Conservation (phyloP, 306 rosid species). For the Vigna angularis region DNA sequence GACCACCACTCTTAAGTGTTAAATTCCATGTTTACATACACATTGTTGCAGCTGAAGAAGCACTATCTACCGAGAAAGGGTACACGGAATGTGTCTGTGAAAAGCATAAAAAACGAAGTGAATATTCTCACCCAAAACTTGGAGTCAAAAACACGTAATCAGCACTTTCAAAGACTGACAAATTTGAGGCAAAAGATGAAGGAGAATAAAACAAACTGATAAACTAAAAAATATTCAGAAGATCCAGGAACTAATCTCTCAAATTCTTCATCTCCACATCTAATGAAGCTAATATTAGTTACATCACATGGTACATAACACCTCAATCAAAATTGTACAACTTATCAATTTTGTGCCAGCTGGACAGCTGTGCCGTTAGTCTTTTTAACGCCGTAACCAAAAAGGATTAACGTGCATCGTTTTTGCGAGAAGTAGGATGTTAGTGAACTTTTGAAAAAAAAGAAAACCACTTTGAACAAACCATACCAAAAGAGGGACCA, state of each 20-base stretch:
- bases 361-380: too few species aligned
- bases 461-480: too few species aligned
- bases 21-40: constrained; percentile 8
- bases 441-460: too few species aligned
- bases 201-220: constrained; percentile 10
- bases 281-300: constrained; percentile 26
- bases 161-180: constrained; percentile 19
- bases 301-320: constrained; percentile 27
- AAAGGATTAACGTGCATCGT: too few species aligned
- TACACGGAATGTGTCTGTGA: constrained; percentile 50
- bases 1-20: constrained; percentile 5
- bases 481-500: too few species aligned
- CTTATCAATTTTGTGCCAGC: too few species aligned
- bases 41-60: constrained; percentile 66
- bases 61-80: constrained; percentile 80
- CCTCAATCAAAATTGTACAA: too few species aligned
- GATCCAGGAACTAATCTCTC: constrained; percentile 39
- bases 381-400: too few species aligned
- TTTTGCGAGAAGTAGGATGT: too few species aligned
- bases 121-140: neutral
- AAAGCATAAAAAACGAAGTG: constrained; percentile 10
- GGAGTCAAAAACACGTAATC: neutral
- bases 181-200: neutral
- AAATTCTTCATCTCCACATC: constrained; percentile 34
- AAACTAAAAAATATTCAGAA: neutral